Percentiles rank a stretch among this genome's conserved stretches.
Evolutionary conservation across 2,329 filamentous ascomycete genomes (phyloP).

Genomic region (Scedosporium aurantiacum): DNA sequence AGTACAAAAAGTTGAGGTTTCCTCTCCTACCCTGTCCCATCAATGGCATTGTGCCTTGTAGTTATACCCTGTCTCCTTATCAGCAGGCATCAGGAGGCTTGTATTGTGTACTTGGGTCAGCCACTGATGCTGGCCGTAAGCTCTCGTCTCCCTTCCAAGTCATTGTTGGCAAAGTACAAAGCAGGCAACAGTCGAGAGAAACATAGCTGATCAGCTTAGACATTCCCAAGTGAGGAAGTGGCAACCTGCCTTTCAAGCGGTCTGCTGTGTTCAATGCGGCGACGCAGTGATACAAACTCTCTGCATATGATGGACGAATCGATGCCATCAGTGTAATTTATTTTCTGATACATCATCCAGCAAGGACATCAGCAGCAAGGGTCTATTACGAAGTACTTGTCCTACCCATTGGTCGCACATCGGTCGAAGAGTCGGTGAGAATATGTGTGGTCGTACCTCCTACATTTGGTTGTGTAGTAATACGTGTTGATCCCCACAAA

Average conservation of each 20-base stretch:
- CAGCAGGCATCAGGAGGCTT: too few relatives aligned
- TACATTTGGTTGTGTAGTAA: neutral
- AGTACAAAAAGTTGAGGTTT: too few relatives aligned
- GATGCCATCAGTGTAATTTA: neutral
- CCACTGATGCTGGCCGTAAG: too few relatives aligned
- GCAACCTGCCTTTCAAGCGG: neutral
- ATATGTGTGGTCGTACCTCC: neutral
- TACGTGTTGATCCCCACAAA: neutral
- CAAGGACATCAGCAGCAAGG: too few relatives aligned
- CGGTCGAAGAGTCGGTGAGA: neutral
- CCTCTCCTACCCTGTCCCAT: too few relatives aligned
- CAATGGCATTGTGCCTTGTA: too few relatives aligned
- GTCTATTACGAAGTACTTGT: too few relatives aligned
- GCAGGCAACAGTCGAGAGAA: neutral
- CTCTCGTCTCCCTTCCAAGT: too few relatives aligned
- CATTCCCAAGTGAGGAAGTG: neutral
- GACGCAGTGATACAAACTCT: neutral
- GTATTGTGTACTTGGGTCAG: too few relatives aligned
- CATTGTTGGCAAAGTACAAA: too few relatives aligned
- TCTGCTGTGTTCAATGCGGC: neutral
- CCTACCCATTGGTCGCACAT: too few relatives aligned
- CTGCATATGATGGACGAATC: neutral
- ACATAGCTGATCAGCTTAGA: neutral
- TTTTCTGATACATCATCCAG: neutral
- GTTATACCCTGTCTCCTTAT: too few relatives aligned